Evolutionary conservation across 2,329 filamentous ascomycete genomes (phyloP).

Genomic region (Scedosporium minutisporum): DNA sequence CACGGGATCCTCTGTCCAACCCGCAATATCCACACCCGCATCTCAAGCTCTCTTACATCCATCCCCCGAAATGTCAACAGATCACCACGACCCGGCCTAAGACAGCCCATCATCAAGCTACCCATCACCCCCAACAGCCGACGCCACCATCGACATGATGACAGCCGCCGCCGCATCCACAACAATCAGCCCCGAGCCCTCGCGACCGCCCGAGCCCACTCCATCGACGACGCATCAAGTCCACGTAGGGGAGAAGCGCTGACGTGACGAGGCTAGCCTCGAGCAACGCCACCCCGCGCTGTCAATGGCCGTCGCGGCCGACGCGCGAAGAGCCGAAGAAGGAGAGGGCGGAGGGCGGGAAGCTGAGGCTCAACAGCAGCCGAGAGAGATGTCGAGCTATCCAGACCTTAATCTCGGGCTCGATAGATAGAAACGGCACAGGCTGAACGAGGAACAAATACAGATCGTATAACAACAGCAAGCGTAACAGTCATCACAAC

Average conservation of each 20-base stretch:
- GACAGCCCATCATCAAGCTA: not conserved
- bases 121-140: not conserved
- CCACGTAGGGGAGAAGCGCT: not conserved
- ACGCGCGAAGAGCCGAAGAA: not conserved
- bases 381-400: not conserved
- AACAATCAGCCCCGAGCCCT: not conserved
- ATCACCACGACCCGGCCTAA: not conserved
- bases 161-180: not conserved
- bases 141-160: not conserved
- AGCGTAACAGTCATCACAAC: not conserved
- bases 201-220: not conserved
- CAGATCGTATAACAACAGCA: not conserved
- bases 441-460: not conserved
- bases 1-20: not conserved
- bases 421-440: not conserved
- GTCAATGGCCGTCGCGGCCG: not conserved
- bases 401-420: not conserved
- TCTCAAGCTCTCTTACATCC: not conserved
- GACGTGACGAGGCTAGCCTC: not conserved
- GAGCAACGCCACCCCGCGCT: not conserved
- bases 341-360: not conserved
- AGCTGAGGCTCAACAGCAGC: not conserved
- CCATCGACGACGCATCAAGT: not conserved
- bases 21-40: not conserved
- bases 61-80: not conserved